Percentiles rank a stretch among this genome's conserved stretches.
phyloP scores from a whole-genome alignment of 1,284 basidiomycete species.

The Quambalaria eucalypti region DNA sequence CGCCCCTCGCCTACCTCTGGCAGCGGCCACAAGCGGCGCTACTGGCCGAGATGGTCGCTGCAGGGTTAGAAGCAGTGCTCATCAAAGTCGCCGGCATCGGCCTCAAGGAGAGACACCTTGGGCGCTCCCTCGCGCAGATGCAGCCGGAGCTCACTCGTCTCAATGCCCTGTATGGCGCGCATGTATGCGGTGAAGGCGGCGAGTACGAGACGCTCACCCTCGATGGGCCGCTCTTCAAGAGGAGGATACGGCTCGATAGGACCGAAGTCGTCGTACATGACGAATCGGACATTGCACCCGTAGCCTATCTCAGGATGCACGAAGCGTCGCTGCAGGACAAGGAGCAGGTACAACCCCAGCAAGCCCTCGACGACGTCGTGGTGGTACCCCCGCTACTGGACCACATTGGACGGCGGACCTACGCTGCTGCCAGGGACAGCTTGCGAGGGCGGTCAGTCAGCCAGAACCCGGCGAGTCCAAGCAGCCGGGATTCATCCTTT shows the following conservation, averaged over 20 bases:
- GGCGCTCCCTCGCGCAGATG: slow-evolving; percentile 68
- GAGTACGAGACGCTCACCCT: slow-evolving; percentile 93
- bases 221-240: slow-evolving; percentile 80
- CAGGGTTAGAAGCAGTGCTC: slow-evolving; percentile 70
- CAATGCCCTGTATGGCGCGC: slow-evolving; percentile 73
- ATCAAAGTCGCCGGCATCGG: slow-evolving; percentile 97
- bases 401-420: slow-evolving; percentile 11
- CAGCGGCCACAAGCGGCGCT: slow-evolving; percentile 77
- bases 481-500: too few species aligned
- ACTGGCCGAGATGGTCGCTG: slow-evolving; percentile 73
- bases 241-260: slow-evolving; percentile 56
- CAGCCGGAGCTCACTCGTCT: slow-evolving; percentile 64
- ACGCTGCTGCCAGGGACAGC: background rate
- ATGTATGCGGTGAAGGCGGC: slow-evolving; percentile 94
- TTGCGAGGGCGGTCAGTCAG: too few species aligned
- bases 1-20: slow-evolving; percentile 84
- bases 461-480: too few species aligned
- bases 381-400: slow-evolving; percentile 18
- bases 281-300: slow-evolving; percentile 35
- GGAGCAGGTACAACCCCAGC: slow-evolving; percentile 2
- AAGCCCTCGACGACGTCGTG: slow-evolving; percentile 4
- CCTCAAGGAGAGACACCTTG: slow-evolving; percentile 65
- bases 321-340: slow-evolving; percentile 26
- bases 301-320: slow-evolving; percentile 33
- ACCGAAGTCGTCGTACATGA: slow-evolving; percentile 33